These are phyloP conservation scores for Trichomonascaceae sp. DNA, from an alignment of 1,139 yeast species.

Conservation along the genomic window DNA sequence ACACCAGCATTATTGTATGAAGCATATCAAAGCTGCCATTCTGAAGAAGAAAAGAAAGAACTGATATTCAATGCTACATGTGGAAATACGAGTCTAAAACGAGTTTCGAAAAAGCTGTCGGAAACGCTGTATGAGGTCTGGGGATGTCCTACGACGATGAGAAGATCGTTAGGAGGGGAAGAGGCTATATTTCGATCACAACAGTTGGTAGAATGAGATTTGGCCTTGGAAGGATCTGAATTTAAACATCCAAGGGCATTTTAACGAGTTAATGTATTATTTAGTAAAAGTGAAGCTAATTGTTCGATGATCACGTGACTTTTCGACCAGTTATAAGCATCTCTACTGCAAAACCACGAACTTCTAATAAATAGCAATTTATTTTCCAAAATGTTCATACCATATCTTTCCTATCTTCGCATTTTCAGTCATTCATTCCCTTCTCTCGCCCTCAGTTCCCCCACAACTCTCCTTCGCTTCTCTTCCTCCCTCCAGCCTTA, in stretches of 20 bases:
- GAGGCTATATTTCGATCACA: not conserved
- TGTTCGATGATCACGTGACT: too few relatives aligned
- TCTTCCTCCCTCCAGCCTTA: not conserved
- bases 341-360: too few relatives aligned
- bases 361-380: too few relatives aligned
- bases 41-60: slow-evolving; percentile 35
- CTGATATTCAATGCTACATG: slow-evolving; percentile 44
- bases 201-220: not conserved
- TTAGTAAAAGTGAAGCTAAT: too few relatives aligned
- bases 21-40: slow-evolving; percentile 33
- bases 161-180: not conserved
- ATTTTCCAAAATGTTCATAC: too few relatives aligned
- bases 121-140: slow-evolving; percentile 56
- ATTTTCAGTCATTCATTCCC: not conserved
- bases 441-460: too few relatives aligned
- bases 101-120: slow-evolving; percentile 55
- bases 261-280: too few relatives aligned
- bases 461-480: not conserved
- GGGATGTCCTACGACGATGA: slow-evolving; percentile 35
- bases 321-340: too few relatives aligned
- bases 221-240: too few relatives aligned
- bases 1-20: slow-evolving; percentile 52
- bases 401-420: not conserved
- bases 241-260: too few relatives aligned
- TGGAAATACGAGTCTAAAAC: slow-evolving; percentile 53